Evolutionary conservation across 2,329 filamentous ascomycete genomes (phyloP).

Genomic region (Dothideomycetes sp.): DNA sequence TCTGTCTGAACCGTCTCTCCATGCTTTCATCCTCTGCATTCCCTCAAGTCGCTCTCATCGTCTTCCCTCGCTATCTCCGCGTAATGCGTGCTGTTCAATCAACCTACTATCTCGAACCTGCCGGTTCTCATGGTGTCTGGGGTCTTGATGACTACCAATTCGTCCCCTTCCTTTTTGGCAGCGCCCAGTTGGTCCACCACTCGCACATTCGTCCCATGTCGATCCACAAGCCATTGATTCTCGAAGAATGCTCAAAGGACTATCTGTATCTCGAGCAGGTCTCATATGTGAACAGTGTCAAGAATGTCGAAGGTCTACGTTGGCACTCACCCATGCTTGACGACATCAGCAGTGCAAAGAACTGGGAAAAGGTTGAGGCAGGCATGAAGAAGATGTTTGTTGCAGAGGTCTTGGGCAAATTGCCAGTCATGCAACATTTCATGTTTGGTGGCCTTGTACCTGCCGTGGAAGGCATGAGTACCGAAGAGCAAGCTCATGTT

Average conservation of each 20-base stretch:
- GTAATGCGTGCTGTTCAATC: slow-evolving; percentile 84
- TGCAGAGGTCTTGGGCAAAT: slow-evolving; percentile 80
- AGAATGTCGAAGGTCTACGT: slow-evolving; percentile 84
- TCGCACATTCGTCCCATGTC: slow-evolving; percentile 39
- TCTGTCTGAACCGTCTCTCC: slow-evolving; percentile 79
- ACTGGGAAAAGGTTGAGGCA: slow-evolving; percentile 83
- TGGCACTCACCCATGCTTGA: slow-evolving; percentile 99
- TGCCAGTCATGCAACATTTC: slow-evolving; percentile 98
- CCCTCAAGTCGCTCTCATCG: slow-evolving; percentile 60
- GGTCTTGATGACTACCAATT: slow-evolving; percentile 46
- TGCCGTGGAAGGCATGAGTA: slow-evolving; percentile 72
- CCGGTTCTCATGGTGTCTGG: slow-evolving; percentile 45
- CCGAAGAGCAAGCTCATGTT: slow-evolving; percentile 45
- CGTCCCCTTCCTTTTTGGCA: slow-evolving; percentile 44
- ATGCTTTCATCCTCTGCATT: slow-evolving; percentile 60
- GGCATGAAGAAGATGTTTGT: slow-evolving; percentile 98
- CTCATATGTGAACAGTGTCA: slow-evolving; percentile 87
- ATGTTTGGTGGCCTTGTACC: slow-evolving; percentile 80
- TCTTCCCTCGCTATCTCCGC: slow-evolving; percentile 74
- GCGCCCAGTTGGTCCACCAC: slow-evolving; percentile 56
- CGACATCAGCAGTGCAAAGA: slow-evolving; percentile 84
- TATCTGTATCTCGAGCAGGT: slow-evolving; percentile 92
- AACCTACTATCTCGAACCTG: slow-evolving; percentile 90
- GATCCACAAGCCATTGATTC: slow-evolving; percentile 78
- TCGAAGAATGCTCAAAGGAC: slow-evolving; percentile 77